A percentile compares a stretch with the other conserved stretches of the same genome.
Evolutionary conservation across 306 rosid genomes (phyloP).

Genomic region (Prunus mume): DNA sequence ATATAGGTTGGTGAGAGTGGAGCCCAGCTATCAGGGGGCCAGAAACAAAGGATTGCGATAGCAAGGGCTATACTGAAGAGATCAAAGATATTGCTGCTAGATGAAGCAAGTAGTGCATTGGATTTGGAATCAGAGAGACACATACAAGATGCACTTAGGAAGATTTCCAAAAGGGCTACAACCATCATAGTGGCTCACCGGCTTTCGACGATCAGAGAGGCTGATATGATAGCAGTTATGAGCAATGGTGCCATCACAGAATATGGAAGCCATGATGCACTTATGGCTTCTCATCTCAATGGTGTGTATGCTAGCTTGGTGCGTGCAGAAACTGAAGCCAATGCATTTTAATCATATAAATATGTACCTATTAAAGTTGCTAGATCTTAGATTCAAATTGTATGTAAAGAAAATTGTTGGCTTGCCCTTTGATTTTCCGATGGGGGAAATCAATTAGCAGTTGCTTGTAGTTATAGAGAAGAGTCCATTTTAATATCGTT

Average conservation of each 20-base stretch:
- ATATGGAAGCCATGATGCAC: constrained; percentile 69
- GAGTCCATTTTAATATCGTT: background rate
- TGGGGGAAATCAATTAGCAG: background rate
- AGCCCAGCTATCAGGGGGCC: constrained; percentile 86
- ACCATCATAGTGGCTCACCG: constrained; percentile 78
- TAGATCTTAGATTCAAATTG: background rate
- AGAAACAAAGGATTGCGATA: constrained; percentile 80
- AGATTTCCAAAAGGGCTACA: constrained; percentile 52
- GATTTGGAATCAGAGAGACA: constrained; percentile 82
- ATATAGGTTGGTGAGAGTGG: constrained; percentile 73
- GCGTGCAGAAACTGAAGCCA: constrained; percentile 71
- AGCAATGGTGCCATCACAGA: constrained; percentile 67
- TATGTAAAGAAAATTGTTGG: background rate
- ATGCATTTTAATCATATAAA: constrained; percentile 37
- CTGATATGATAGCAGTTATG: constrained; percentile 69
- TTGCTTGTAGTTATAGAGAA: constrained; percentile 10
- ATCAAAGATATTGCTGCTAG: constrained; percentile 68
- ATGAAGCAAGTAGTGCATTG: constrained; percentile 94
- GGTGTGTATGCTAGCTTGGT: constrained; percentile 71
- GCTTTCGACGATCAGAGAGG: constrained; percentile 68
- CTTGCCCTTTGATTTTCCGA: background rate
- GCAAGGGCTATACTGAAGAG: constrained; percentile 83
- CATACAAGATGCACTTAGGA: constrained; percentile 64
- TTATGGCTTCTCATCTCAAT: constrained; percentile 48
- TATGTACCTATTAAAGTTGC: background rate